Evolutionary conservation across 495 filamentous ascomycete genomes (phyloP), one percentile per base, ranked within the genome.

Genomic region (Letharia lupina): DNA sequence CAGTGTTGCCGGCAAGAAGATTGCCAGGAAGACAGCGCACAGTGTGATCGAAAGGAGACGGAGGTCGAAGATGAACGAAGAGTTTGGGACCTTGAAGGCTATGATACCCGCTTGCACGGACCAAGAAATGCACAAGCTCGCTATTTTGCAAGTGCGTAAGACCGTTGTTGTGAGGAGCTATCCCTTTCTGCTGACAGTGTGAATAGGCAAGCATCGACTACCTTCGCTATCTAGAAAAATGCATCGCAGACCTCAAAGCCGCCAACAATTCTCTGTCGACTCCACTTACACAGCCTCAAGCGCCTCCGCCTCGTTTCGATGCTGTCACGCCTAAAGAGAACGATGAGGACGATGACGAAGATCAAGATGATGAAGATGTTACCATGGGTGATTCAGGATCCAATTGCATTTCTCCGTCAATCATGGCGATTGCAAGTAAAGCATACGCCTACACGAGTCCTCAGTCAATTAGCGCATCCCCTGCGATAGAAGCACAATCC

Each of bases 31-130:
- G 75, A 98, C 95, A 2, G 94, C 94, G 4, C 94, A 98, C 71
- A 96, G 91, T 69, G 75, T 98, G 70, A 98, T 98, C 72, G 94
- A 98, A 77, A 83, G 94, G 20, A 78, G 95, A 59, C 80, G 94
- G 68, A 81, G 94, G 60, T 96, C 90, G 8, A 98, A 98, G 80
- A 98, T 98, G 94, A 98, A 98, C 71, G 94, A 98, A 72, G 94
- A 98, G 76, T 98, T 98, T 78, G 88, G 84, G 1, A 89, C 94
- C 20, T 78, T 98, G 66, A 98, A 97, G 78, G 85, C 89, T 73
- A 89, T 98, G 89, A 96, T 98, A 69, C 95, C 95, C 1, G 95
- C 94, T 1, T 98, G 94, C 72, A 74, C 68, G 40, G 91, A 91
- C 28, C 88, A 90, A 66, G 92, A 96, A 72, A 98, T 98, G 94